Conservation (phyloP, 2,329 filamentous ascomycete species). For the Trichocomaceae sp. region DNA sequence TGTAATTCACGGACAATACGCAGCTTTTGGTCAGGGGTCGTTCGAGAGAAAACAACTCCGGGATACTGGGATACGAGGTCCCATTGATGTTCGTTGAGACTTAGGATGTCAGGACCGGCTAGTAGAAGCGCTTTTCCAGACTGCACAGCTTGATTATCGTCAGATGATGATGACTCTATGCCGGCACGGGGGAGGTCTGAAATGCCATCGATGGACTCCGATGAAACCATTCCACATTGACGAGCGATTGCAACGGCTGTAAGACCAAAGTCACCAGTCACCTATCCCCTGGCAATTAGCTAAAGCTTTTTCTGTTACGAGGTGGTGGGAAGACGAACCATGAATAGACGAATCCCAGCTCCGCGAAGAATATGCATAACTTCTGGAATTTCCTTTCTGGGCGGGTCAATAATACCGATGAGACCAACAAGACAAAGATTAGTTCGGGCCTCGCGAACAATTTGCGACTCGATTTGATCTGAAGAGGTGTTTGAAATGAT, state of each 20-base stretch:
- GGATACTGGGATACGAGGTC: slow-evolving; percentile 56
- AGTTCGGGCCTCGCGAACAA: no score
- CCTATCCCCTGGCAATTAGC: slow-evolving; percentile 27
- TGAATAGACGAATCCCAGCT: slow-evolving; percentile 68
- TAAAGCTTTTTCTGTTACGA: no score
- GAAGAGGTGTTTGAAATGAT: no score
- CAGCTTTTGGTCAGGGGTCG: slow-evolving; percentile 71
- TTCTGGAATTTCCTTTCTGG: slow-evolving; percentile 52
- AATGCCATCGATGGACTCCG: slow-evolving; percentile 38
- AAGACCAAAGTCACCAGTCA: slow-evolving; percentile 70
- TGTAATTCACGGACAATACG: slow-evolving; percentile 73
- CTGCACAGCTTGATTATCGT: slow-evolving; percentile 21
- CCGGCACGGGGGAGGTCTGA: not conserved
- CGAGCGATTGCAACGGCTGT: slow-evolving; percentile 67
- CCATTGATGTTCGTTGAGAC: slow-evolving; percentile 63
- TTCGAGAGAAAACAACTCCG: slow-evolving; percentile 69
- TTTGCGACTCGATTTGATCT: no score
- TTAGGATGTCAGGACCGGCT: slow-evolving; percentile 59
- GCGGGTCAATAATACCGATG: slow-evolving; percentile 56
- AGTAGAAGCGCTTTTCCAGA: slow-evolving; percentile 50
- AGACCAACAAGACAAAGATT: slow-evolving; percentile 47
- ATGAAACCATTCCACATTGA: slow-evolving; percentile 63
- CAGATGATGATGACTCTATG: no score
- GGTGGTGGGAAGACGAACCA: slow-evolving; percentile 46
- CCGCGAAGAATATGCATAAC: slow-evolving; percentile 56